Base-by-base conservation (phyloP, 768 basidiomycete genomes). In the Tremella fuciformis region DNA sequence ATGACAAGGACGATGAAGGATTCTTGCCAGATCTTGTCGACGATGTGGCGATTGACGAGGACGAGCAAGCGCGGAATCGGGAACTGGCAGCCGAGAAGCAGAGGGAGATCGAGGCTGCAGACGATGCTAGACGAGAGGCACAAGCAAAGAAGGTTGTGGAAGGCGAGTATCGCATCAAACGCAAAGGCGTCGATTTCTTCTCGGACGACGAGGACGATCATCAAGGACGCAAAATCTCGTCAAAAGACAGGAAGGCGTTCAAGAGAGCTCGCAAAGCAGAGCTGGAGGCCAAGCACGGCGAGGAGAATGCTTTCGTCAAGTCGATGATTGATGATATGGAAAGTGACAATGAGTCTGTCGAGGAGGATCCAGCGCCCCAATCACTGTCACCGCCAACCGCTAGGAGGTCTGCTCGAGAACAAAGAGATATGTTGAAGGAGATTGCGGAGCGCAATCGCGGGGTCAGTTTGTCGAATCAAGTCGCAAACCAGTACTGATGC, bases 11-110 rank as follows among this genome's bases (percentile, higher is more conserved):
- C 3, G 46, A 62, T 24, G 63, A 71, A 37, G 63, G 48, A 4
- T 69, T 53, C 48, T 42, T 71, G 13, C 59, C 66, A 41, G 70
- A 56, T 9, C 42, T 71, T 21, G 67, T 74, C 13, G 65, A 74
- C 53, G 74, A 75, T 59, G 51, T 63, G 38, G 60, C 41, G 2
- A 44, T 72, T 1, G 59, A 62, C 49, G 65, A 60, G 22, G 68
- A 71, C 22, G 62, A 66, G 57, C 56, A 63, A 53, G 42, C 51
- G 46, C 50, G 48, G 40, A 62, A 67, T 44, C 65, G 68, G 48
- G 69, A 68, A 24, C 41, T 64, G 29, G 67, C 65, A n/a, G 63
- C 60, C 6, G 63, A 57, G 24, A 72, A 72, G 57, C 53, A 56
- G 13, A 53, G 73, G 38, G 65, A 72, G 48, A 62, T 70, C 21